Conservation (phyloP, 2,329 filamentous ascomycete species). For the Fusarium sp. region DNA sequence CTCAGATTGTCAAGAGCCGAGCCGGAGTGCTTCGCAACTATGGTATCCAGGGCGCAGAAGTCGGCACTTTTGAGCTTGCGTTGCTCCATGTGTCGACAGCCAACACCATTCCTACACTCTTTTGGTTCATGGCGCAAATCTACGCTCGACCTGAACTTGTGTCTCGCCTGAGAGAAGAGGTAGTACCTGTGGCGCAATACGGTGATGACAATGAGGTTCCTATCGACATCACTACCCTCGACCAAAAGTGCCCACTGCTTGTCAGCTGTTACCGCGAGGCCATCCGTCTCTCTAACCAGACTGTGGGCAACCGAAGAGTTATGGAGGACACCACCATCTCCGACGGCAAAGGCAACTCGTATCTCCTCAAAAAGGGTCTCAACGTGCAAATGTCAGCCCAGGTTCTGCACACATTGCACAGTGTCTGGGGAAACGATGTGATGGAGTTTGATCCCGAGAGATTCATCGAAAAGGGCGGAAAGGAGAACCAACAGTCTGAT, state of each 20-base stretch:
- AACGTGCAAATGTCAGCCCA: slow-evolving; percentile 21
- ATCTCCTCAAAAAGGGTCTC: slow-evolving; percentile 28
- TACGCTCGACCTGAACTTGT: slow-evolving; percentile 45
- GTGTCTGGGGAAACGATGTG: slow-evolving; percentile 22
- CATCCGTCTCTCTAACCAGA: slow-evolving; percentile 17
- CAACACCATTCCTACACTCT: slow-evolving; percentile 54
- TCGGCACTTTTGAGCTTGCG: slow-evolving; percentile 41
- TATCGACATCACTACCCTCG: slow-evolving; percentile 51
- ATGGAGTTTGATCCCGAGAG: slow-evolving; percentile 19
- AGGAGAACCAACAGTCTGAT: slow-evolving; percentile 13
- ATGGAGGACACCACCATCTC: slow-evolving; percentile 25
- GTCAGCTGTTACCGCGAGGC: slow-evolving; percentile 25
- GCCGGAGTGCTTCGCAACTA: slow-evolving; percentile 4
- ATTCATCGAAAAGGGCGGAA: slow-evolving; percentile 12
- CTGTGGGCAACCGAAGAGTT: slow-evolving; percentile 21
- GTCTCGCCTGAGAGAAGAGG: slow-evolving; percentile 46
- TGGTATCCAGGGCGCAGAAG: neutral
- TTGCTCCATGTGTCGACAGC: slow-evolving; percentile 47
- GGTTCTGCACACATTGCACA: slow-evolving; percentile 9
- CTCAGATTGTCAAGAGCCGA: slow-evolving; percentile 46
- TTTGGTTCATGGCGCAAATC: slow-evolving; percentile 52
- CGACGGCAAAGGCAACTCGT: slow-evolving; percentile 21
- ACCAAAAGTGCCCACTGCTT: slow-evolving; percentile 52
- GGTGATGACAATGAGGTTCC: slow-evolving; percentile 22
- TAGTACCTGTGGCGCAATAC: slow-evolving; percentile 19